Base-by-base conservation (phyloP, 352 stramenopile species). In the Chrysophaeum taylorii region DNA sequence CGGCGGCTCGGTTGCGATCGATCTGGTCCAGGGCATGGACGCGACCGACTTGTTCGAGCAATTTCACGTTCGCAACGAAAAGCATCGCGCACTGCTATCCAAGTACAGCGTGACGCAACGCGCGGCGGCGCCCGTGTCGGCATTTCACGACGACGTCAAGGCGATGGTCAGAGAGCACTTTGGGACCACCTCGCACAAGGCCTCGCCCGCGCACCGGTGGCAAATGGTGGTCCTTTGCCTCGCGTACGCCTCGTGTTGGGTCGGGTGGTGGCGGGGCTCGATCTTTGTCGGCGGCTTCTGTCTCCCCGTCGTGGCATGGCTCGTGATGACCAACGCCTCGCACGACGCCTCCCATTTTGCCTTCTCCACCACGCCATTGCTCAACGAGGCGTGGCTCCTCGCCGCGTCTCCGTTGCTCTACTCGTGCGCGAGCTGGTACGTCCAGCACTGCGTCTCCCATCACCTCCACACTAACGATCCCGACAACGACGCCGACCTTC, bases 31-130 rank as follows among this genome's bases (percentile, higher is more conserved):
- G 57, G 57, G 57, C 33, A 48, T 5, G 12, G 57, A 66, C 23
- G 57, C 57, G 57, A 66, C 57, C 33, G 33, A 45, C 12, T 36
- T 66, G 33, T 66, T 66, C 35, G 57, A 66, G 35, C 57, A 66
- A 36, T 66, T 66, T 36, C 57, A 66, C 35, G 14, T 66, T n/a
- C 9, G 41, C 12, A 66, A 42, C 31, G 57, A 66, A 9, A 4
- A 2, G 33, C 57, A 66, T 36, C 57, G 57, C 33, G 36, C 31
- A 5, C 12, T n/a, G 57, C 57, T 66, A 2, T 2, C 9, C 12
- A 25, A 33, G 33, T 60, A 60, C 25, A 4, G 25, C 18, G 48
- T 60, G 5, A 7, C 18, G 9, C 18, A 21, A 4, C 39, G 39
- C 12, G 39, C 39, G 39, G 12, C 39, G 39, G 39, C 2, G 1